These are phyloP conservation scores for Falciphora oryzae DNA, from an alignment of 2,329 filamentous ascomycete species.

Conservation along the genomic window DNA sequence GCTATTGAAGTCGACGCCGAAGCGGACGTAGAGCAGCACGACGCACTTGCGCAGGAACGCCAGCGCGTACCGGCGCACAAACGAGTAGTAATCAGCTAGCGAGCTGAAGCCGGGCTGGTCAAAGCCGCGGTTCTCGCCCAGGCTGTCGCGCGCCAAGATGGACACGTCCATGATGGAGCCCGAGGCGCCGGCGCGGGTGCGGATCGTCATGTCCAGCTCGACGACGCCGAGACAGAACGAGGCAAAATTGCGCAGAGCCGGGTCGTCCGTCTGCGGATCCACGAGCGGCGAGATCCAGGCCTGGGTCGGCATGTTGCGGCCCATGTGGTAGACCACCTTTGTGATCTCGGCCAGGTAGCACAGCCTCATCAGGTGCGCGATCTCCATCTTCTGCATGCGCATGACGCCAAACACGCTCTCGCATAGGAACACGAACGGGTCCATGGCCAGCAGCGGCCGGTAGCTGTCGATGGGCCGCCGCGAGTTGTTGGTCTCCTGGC, in stretches of 20 bases:
- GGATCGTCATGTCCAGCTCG: constrained; percentile 36
- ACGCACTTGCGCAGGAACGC: constrained; percentile 80
- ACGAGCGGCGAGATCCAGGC: constrained; percentile 43
- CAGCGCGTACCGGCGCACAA: constrained; percentile 78
- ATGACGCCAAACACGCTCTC: constrained; percentile 69
- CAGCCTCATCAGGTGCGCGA: constrained; percentile 73
- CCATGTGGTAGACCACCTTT: constrained; percentile 63
- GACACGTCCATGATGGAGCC: constrained; percentile 22
- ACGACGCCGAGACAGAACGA: constrained; percentile 47
- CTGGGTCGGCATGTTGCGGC: constrained; percentile 45
- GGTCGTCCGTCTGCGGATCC: constrained; percentile 36
- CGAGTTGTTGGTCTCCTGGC: constrained; percentile 33
- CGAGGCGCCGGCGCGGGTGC: constrained; percentile 11
- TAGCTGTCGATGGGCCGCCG: constrained; percentile 39
- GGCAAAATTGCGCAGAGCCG: constrained; percentile 48
- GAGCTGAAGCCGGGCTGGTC: constrained; percentile 49
- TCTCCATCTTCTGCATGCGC: constrained; percentile 63
- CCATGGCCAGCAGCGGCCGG: constrained; percentile 57
- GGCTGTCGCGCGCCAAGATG: constrained; percentile 24
- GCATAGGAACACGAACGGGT: constrained; percentile 75
- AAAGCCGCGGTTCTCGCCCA: constrained; percentile 41
- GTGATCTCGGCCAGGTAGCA: constrained; percentile 90
- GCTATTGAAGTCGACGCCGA: constrained; percentile 80
- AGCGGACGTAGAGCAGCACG: constrained; percentile 80
- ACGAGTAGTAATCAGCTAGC: constrained; percentile 49